Evolutionary conservation across 2,329 filamentous ascomycete species (phyloP).

Genomic region (Polytolypa hystricis): DNA sequence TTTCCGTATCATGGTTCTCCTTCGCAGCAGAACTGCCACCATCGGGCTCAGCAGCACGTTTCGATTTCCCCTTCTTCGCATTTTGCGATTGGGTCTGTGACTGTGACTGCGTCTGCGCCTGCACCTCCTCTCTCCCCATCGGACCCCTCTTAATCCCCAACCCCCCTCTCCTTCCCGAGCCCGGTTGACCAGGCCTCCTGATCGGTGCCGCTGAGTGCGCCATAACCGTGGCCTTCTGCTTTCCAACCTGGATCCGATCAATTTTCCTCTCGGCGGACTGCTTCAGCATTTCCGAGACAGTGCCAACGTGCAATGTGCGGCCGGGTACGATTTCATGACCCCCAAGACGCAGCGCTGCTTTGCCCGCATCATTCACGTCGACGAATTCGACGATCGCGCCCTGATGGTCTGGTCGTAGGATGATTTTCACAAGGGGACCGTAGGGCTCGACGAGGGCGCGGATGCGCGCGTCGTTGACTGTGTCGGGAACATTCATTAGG

Average conservation of each 20-base stretch:
- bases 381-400: conserved; percentile 79
- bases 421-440: conserved; percentile 62
- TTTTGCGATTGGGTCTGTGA: not conserved
- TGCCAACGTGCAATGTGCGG: conserved; percentile 37
- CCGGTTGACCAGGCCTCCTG: conserved; percentile 36
- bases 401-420: conserved; percentile 68
- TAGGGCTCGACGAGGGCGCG: conserved; percentile 58
- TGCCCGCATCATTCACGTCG: conserved; percentile 59
- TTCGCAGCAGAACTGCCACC: too few species aligned
- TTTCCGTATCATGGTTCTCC: conserved; percentile 6
- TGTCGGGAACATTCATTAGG: conserved; percentile 80
- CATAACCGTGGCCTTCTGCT: conserved; percentile 20
- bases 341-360: conserved; percentile 35
- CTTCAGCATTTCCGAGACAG: conserved; percentile 40
- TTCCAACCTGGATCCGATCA: conserved; percentile 29
- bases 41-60: conserved; percentile 6
- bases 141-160: conserved; percentile 38
- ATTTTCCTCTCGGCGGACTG: conserved; percentile 31
- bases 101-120: conserved; percentile 10
- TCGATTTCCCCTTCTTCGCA: not conserved
- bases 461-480: conserved; percentile 78
- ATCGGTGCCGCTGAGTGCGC: conserved; percentile 27
- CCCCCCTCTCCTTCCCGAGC: conserved; percentile 36
- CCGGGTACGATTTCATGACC: conserved; percentile 35
- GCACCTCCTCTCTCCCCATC: conserved; percentile 10